Evolutionary conservation across 2,329 filamentous ascomycete species (phyloP), one percentile per base, ranked within the genome.

Genomic region (Endocalyx cinctus): DNA sequence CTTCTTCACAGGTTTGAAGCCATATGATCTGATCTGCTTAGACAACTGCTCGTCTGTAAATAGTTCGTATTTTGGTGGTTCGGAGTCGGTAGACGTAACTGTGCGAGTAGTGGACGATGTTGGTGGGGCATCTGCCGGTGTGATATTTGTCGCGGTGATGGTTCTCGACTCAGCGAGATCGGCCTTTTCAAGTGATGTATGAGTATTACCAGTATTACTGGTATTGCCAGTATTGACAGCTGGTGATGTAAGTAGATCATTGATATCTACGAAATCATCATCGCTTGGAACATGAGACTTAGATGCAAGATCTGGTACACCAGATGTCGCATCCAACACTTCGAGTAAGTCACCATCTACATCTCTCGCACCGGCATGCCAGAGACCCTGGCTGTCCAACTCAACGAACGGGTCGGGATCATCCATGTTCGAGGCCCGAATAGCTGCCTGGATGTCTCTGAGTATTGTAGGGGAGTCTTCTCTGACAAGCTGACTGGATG

Each of bases 401-500:
- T 66, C 22, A 14, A 40, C 52, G 29, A 69, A 67, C 2, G 63
- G 55, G 27, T 69, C 56, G 1, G 51, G 49, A 14, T 63, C 45
- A 2, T 55, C 37, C 29, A 62, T 48, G 37, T 77, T 81, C 0
- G 81, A 85, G 23, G 65, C 66, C 41, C 68, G 69, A 42, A 84
- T 71, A 2, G 79, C 80, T 33, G 66, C 53, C 33, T 84, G 77
- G 14, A 85, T 58, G 28, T 84, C 73, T 18, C 72, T 69, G 12
- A 85, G 57, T 16, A 80, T 71, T 0, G 72, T 74, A 8, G 84
- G 83, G 0, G 83, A 85, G 22, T 87, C 77, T 36, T 87, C 84
- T 34, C 72, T 65, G 11, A 81, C 82, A 16, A 94, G 63, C 55
- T 94, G 87, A 55, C 87, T 94, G 2, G 84, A 89, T 0, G 87